Conservation (phyloP, 257 asterid species). For the Nicotiana obtusifolia region DNA sequence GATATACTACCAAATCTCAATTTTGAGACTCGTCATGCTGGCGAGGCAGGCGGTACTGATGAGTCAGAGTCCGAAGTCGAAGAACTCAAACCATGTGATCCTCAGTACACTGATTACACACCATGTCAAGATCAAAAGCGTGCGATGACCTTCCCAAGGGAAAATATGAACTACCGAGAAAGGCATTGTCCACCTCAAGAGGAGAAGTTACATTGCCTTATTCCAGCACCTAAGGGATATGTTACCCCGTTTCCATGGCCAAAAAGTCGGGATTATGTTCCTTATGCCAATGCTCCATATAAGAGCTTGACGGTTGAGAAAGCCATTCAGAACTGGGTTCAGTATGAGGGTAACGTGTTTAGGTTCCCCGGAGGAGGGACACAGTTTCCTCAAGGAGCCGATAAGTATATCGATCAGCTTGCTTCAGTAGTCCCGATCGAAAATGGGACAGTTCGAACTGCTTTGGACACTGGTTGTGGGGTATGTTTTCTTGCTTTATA, state of each 20-base stretch:
- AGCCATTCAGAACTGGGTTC: conserved; percentile 98
- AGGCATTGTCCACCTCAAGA: conserved; percentile 89
- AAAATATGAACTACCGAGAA: conserved; percentile 88
- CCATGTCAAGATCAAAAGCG: conserved; percentile 96
- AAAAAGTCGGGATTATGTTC: conserved; percentile 93
- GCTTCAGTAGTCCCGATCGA: conserved; percentile 86
- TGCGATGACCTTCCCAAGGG: conserved; percentile 95
- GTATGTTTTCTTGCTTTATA: conserved; percentile 38
- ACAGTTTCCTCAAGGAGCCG: conserved; percentile 98
- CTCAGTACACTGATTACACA: conserved; percentile 77
- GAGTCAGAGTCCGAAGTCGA: conserved; percentile 45
- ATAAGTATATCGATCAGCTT: conserved; percentile 91
- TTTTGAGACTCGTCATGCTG: conserved; percentile 78
- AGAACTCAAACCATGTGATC: conserved; percentile 51
- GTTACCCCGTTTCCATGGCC: conserved; percentile 97
- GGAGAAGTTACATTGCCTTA: conserved; percentile 82
- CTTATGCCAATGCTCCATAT: conserved; percentile 95
- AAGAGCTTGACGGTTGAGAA: conserved; percentile 96
- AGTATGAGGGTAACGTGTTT: conserved; percentile 87
- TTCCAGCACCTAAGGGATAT: conserved; percentile 94
- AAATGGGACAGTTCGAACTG: conserved; percentile 83
- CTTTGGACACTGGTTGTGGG: conserved; percentile 98
- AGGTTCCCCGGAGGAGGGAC: conserved; percentile 99
- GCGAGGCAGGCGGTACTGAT: conserved; percentile 58
- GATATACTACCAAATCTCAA: conserved; percentile 67